These are phyloP conservation scores for Backusella circina DNA, from an alignment of 192 early-diverging fungal genomes.

Conservation along the genomic window DNA sequence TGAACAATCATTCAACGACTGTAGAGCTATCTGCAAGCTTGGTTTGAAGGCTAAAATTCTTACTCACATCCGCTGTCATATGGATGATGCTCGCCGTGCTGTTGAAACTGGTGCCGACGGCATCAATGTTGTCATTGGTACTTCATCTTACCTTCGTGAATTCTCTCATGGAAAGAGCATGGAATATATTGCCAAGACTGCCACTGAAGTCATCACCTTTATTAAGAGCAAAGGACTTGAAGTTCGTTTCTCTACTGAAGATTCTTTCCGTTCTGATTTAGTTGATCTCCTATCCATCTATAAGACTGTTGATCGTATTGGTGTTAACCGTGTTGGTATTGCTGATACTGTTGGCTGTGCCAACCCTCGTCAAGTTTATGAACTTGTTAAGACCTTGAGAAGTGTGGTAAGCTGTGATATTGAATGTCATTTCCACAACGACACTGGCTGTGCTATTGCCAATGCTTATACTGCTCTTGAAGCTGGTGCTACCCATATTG, in stretches of 20 bases:
- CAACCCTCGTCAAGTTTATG: slow-evolving; percentile 96
- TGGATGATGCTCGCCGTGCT: slow-evolving; percentile 95
- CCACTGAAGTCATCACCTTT: slow-evolving; percentile 94
- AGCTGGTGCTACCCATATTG: slow-evolving; percentile 98
- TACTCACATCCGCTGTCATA: slow-evolving; percentile 95
- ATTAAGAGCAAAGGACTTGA: slow-evolving; percentile 95
- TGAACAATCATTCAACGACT: slow-evolving; percentile 93
- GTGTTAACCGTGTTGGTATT: slow-evolving; percentile 97
- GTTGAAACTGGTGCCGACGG: slow-evolving; percentile 97
- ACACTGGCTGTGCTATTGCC: slow-evolving; percentile 97
- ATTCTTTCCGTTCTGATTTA: slow-evolving; percentile 96
- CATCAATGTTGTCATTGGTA: slow-evolving; percentile 97
- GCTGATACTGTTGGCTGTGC: slow-evolving; percentile 99
- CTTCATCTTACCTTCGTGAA: slow-evolving; percentile 91
- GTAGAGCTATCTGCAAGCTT: slow-evolving; percentile 84
- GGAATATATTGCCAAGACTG: slow-evolving; percentile 94
- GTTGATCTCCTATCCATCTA: slow-evolving; percentile 96
- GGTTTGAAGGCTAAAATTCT: slow-evolving; percentile 98
- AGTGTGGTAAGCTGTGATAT: slow-evolving; percentile 97
- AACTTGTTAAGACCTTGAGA: slow-evolving; percentile 92
- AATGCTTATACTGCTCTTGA: slow-evolving; percentile 96
- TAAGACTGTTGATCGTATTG: slow-evolving; percentile 94
- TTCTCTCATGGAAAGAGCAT: slow-evolving; percentile 99
- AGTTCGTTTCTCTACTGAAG: slow-evolving; percentile 97
- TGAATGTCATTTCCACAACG: slow-evolving; percentile 99